Evolutionary conservation across 2,329 filamentous ascomycete genomes (phyloP), one percentile per base, ranked within the genome.

Genomic region (Paradendryphiella salina): DNA sequence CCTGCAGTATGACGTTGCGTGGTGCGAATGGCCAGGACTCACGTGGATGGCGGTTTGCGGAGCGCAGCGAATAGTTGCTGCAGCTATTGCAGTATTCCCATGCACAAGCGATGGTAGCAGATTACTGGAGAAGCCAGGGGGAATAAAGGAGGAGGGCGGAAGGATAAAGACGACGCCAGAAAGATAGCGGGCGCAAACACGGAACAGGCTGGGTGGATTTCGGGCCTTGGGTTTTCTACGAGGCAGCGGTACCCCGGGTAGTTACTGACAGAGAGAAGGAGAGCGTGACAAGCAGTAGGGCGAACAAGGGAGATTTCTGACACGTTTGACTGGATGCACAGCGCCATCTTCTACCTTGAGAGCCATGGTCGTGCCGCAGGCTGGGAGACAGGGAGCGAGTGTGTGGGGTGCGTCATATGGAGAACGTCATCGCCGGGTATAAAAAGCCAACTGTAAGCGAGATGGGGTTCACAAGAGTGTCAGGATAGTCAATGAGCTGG

Each of bases 41-140:
- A 36, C 48, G 32, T 45, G 46, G 45, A 41, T 28, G 37, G 51
- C 18, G 40, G 51, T 48, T 50, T 36, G 56, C 46, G 51, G 42
- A 48, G 50, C 56, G 63, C 63, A 64, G 59, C 58, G 49, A 38
- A 46, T 48, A 45, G 35, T 38, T 60, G 61, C 57, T 58, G 56
- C 55, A 51, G 34, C 56, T 56, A 59, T 48, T 59, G 57, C 56
- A 58, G 46, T 48, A 46, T 35, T 52, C 34, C 52, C 60, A 63
- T 63, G 60, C 60, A 60, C 51, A 51, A 34, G 56, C 47, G 52
- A 20, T 35, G 32, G 49, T n/a, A 45, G 46, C 32, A 46, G 33
- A 50, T 38, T 52, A 46, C 18, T 14, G 17, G 38, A 55, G 44
- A 51, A 21, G 34, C 36, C 36, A 14, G 37, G 34, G 47, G 28